phyloP scores from a whole-genome alignment of 169 alveolate genomes.

The Sarcocystis neurona region DNA sequence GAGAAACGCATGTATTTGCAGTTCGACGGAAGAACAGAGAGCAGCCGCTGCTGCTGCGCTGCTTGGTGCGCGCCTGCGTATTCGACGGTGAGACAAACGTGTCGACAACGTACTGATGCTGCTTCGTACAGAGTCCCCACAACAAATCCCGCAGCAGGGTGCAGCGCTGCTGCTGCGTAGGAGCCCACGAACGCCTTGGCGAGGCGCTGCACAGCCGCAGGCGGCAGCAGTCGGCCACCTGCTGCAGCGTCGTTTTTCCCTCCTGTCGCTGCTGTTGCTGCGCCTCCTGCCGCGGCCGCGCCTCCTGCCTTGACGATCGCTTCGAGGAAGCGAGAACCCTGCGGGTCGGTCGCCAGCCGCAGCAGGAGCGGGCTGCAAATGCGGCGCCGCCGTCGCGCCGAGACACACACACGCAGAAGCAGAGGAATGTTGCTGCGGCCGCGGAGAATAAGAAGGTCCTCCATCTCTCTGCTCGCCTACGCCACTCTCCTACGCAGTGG shows the following conservation, averaged over 20 bases:
- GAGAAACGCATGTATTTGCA: no score
- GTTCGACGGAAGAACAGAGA: no score
- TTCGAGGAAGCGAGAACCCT: conserved; percentile 32
- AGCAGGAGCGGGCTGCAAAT: conserved; percentile 31
- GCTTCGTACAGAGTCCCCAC: conserved; percentile 26
- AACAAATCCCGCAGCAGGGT: conserved; percentile 45
- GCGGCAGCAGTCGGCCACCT: conserved; percentile 16
- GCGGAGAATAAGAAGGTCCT: no score
- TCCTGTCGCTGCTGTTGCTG: neutral
- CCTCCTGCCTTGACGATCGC: neutral
- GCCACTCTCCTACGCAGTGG: no score
- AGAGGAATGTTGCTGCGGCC: no score
- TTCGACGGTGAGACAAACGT: no score
- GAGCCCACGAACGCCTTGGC: neutral
- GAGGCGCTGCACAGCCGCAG: neutral
- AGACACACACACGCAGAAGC: neutral
- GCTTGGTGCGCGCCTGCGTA: no score
- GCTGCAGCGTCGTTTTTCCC: neutral
- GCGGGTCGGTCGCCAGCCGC: conserved; percentile 35
- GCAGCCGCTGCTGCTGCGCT: no score
- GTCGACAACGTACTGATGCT: neutral
- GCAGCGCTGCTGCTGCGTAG: neutral
- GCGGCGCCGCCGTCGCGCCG: neutral
- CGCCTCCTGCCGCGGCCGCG: neutral
- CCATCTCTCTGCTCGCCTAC: no score